Evolutionary conservation across 2,329 filamentous ascomycete genomes (phyloP), one percentile per base, ranked within the genome.

Genomic region (Penicillium sp.): DNA sequence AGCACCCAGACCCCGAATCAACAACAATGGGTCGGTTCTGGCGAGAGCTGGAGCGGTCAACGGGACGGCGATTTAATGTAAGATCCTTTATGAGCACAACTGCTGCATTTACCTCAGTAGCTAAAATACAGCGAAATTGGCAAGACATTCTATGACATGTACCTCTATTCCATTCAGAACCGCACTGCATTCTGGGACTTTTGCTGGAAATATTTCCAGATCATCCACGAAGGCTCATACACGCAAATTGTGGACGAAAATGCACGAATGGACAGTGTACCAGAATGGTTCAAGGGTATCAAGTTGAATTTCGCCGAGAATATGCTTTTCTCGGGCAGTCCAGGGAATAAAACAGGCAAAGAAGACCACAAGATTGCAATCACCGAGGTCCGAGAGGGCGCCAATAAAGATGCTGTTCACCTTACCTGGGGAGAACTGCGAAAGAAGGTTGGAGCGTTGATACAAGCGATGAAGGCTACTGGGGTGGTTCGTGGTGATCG

Each of bases 271-370:
- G 87, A 91, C 59, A 78, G 80, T 16, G 81, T 93, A 5, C 91
- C 91, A 0, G 76, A 80, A 42, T 96, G 91, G 91, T 96, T 95
- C 72, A 77, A 85, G 1, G 91, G 91, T 29, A 81, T 92, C 1
- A 76, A 79, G 5, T 73, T 95, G 65, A 96, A 92, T 68, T 93
- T 88, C 69, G 88, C 90, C 5, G 91, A 96, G 76, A 96, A 95
- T 69, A 75, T 92, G 26, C 84, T 96, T 26, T 93, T 85, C 77
- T 82, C 82, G 1, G 37, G 77, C 78, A 14, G 45, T 50, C 6
- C 53, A n/a, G 53, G 70, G 72, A 3, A 69, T 74, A 89, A 78
- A 0, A 63, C 70, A 4, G 78, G 85, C 59, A 95, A 95, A 72
- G 89, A 91, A 63, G 89, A 93, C 62, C 73, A 71, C 61, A 87